phyloP scores from a whole-genome alignment of 805 yeast genomes.

The Wickerhamomyces bovis region DNA sequence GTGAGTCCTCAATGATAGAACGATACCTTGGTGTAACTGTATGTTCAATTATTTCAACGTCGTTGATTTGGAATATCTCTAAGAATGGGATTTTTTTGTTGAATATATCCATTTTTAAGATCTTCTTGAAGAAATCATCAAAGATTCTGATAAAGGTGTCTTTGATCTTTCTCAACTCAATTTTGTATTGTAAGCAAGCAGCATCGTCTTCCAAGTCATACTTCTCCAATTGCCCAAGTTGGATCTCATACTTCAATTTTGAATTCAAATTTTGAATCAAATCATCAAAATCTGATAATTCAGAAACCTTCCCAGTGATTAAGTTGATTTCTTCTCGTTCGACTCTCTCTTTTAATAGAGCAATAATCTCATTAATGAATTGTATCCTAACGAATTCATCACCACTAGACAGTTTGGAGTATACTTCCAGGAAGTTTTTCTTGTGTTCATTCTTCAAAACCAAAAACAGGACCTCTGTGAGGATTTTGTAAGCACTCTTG shows the following conservation, averaged over 20 bases:
- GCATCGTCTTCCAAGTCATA: background rate
- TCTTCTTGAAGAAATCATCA: slow-evolving; percentile 14
- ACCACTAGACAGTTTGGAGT: slow-evolving; percentile 17
- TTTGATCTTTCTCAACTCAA: slow-evolving; percentile 17
- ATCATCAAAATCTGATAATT: slow-evolving; percentile 6
- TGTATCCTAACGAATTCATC: slow-evolving; percentile 20
- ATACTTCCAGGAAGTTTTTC: slow-evolving; percentile 17
- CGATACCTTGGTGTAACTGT: slow-evolving; percentile 41
- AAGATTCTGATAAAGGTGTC: slow-evolving; percentile 12
- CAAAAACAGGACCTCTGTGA: slow-evolving; percentile 14
- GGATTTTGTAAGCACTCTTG: slow-evolving; percentile 13
- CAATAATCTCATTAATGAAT: slow-evolving; percentile 19
- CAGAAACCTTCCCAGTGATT: slow-evolving; percentile 8
- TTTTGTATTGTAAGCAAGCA: slow-evolving; percentile 15
- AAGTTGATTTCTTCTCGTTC: slow-evolving; percentile 5
- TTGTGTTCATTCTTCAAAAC: slow-evolving; percentile 8
- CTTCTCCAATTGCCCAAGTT: background rate
- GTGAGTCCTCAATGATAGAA: slow-evolving; percentile 32
- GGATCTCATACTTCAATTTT: slow-evolving; percentile 10
- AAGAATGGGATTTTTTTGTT: slow-evolving; percentile 26
- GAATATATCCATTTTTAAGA: slow-evolving; percentile 6
- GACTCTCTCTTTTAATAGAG: slow-evolving; percentile 10
- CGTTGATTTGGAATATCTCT: slow-evolving; percentile 35
- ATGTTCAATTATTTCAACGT: slow-evolving; percentile 25
- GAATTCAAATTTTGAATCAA: slow-evolving; percentile 10